These are phyloP conservation scores for Phlyctochytrium arcticum DNA, from an alignment of 192 early-diverging fungal species.

Conservation along the genomic window DNA sequence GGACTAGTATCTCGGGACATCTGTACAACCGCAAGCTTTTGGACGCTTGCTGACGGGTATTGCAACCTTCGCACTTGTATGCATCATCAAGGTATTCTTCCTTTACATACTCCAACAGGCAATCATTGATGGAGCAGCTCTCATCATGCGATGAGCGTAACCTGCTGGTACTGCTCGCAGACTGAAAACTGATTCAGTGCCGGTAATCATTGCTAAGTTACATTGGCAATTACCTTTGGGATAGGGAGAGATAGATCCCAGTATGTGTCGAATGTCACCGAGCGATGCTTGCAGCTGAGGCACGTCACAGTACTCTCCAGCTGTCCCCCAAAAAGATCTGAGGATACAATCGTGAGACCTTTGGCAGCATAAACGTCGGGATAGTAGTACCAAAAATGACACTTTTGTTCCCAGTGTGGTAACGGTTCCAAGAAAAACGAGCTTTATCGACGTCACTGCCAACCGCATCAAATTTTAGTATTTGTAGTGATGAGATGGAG, in stretches of 20 bases:
- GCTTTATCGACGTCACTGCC: constrained; percentile 45
- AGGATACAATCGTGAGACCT: too few relatives aligned
- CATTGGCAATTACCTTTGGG: constrained; percentile 34
- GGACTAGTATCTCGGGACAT: constrained; percentile 44
- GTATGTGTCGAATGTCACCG: constrained; percentile 52
- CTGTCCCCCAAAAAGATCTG: constrained; percentile 54
- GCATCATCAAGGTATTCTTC: constrained; percentile 64
- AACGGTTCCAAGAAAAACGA: constrained; percentile 42
- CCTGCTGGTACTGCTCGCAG: too few relatives aligned
- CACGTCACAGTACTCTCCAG: constrained; percentile 47
- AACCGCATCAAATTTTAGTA: not conserved
- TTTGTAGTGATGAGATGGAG: not conserved
- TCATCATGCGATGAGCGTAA: not conserved
- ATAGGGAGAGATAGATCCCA: constrained; percentile 58
- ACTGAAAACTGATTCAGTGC: not conserved
- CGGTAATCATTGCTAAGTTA: not conserved
- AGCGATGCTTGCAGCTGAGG: constrained; percentile 34
- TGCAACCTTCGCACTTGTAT: constrained; percentile 68
- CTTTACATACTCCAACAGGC: constrained; percentile 61
- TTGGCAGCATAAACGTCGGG: not conserved
- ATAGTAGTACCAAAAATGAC: constrained; percentile 35
- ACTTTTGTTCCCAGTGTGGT: constrained; percentile 29
- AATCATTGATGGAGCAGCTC: constrained; percentile 34
- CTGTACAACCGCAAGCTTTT: constrained; percentile 38
- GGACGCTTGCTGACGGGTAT: constrained; percentile 21